Percentiles rank a stretch among this genome's conserved stretches.
Conservation (phyloP, 352 stramenopile species). For the Aphanomyces cochlioides region DNA sequence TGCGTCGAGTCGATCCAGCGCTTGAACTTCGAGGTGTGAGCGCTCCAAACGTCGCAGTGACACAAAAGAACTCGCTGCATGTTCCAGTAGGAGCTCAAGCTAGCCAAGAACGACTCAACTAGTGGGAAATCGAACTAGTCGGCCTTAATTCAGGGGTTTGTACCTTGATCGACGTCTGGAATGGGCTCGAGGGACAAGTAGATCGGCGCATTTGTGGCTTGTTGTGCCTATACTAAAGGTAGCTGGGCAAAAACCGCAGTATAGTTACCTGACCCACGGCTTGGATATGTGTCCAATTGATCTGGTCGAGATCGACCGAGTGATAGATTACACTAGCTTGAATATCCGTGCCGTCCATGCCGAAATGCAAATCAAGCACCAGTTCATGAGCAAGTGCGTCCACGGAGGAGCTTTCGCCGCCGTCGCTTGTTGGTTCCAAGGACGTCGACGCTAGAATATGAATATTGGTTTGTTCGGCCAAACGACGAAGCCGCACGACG, state of each 20-base stretch:
- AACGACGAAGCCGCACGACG: conserved; percentile 25
- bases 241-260: not conserved
- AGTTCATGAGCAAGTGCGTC: conserved; percentile 52
- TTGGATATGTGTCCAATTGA: not conserved
- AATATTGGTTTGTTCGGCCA: conserved; percentile 42
- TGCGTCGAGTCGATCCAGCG: conserved; percentile 39
- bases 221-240: conserved; percentile 19
- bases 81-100: conserved; percentile 22
- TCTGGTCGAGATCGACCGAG: not conserved
- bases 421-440: conserved; percentile 17
- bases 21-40: conserved; percentile 39
- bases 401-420: conserved; percentile 27
- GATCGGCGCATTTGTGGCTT: conserved; percentile 9
- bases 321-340: conserved; percentile 31
- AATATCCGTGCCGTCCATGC: conserved; percentile 29
- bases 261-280: conserved; percentile 1
- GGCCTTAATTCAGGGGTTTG: not conserved
- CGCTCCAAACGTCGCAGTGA: conserved; percentile 64
- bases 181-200: conserved; percentile 9
- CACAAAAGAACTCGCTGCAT: conserved; percentile 48
- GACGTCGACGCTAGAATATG: conserved; percentile 45
- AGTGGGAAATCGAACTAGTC: not conserved
- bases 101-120: conserved; percentile 40
- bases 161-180: not conserved
- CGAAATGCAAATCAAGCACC: conserved; percentile 69